Conservation (phyloP, 2,329 filamentous ascomycete genomes). For the Fusarium abutilonis region DNA sequence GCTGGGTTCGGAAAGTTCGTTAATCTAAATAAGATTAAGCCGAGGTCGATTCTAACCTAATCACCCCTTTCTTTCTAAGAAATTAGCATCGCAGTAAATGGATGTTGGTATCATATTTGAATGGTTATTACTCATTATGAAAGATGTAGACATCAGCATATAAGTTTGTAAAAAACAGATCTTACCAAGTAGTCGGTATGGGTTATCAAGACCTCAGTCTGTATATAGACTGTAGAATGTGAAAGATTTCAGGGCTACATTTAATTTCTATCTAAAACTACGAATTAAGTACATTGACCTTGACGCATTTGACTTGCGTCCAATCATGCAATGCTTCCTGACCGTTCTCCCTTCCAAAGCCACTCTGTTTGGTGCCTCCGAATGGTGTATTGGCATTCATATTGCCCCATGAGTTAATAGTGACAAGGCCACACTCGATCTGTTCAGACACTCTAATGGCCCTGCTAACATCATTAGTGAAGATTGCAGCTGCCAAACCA, state of each 20-base stretch:
- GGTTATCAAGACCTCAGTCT: too few relatives aligned
- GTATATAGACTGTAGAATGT: too few relatives aligned
- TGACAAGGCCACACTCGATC: slow-evolving; percentile 65
- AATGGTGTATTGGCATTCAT: slow-evolving; percentile 13
- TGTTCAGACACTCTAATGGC: slow-evolving; percentile 58
- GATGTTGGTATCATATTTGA: too few relatives aligned
- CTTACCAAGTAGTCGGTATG: too few relatives aligned
- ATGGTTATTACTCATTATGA: too few relatives aligned
- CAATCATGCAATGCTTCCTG: slow-evolving; percentile 46
- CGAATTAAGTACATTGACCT: slow-evolving; percentile 8
- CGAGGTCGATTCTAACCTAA: too few relatives aligned
- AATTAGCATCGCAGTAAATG: too few relatives aligned
- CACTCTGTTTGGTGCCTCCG: slow-evolving; percentile 26
- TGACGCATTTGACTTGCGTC: slow-evolving; percentile 42
- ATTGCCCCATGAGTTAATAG: slow-evolving; percentile 58
- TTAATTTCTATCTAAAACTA: neutral
- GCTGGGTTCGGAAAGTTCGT: too few relatives aligned
- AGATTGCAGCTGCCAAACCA: slow-evolving; percentile 51
- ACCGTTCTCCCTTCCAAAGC: slow-evolving; percentile 22
- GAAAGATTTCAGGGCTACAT: neutral
- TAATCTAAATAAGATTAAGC: too few relatives aligned
- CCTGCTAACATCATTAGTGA: slow-evolving; percentile 58
- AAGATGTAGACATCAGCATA: too few relatives aligned
- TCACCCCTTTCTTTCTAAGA: too few relatives aligned
- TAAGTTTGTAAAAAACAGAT: too few relatives aligned